Base-by-base conservation (phyloP, 306 rosid genomes). In the Parietaria judaica region DNA sequence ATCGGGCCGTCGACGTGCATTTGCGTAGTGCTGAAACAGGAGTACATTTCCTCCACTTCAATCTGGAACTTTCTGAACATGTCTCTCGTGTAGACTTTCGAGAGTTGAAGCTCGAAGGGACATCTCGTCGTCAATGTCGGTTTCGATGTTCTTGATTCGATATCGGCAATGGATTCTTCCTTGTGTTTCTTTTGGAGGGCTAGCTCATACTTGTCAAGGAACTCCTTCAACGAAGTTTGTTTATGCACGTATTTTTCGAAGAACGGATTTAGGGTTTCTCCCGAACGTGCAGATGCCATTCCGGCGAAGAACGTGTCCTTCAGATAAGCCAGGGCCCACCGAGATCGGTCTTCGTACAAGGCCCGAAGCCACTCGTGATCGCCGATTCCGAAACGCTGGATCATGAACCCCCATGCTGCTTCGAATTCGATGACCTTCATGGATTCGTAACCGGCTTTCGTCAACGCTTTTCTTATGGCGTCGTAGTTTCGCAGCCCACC, bases 1-100 rank as follows among this genome's bases (percentile, higher is more conserved):
- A 39, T 17, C 31, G 31, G 31, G 44, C 57, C 23, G 49, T 65
- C 62, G 9, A 60, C 72, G 66, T 71, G 75, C 13, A 54, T 68
- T 72, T 72, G 78, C 65, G 64, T 72, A 63, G 36, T 75, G 45
- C 75, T 78, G 61, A 74, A 79, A 65, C 84, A 79, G 65, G 84
- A 80, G 62, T 69, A 78, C 13, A 70, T 81, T 47, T 81, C 84
- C 74, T 75, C 66, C 57, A 79, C 84, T 68, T 79, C 84, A 41
- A 61, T 71, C 57, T 75, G 84, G 65, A 79, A 79, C 44, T 75
- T 79, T 70, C 65, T 75, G 58, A 79, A 79, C 43, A 75, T 46
- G 6, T 74, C 65, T 39, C 58, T 72, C 14, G 79, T 78, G 52
- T 73, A 71, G 41, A 75, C 36, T 10, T 63, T 39, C 44, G 70